These are phyloP conservation scores for Penicillium atrosanguineum DNA, from an alignment of 495 filamentous ascomycete genomes.

Conservation along the genomic window DNA sequence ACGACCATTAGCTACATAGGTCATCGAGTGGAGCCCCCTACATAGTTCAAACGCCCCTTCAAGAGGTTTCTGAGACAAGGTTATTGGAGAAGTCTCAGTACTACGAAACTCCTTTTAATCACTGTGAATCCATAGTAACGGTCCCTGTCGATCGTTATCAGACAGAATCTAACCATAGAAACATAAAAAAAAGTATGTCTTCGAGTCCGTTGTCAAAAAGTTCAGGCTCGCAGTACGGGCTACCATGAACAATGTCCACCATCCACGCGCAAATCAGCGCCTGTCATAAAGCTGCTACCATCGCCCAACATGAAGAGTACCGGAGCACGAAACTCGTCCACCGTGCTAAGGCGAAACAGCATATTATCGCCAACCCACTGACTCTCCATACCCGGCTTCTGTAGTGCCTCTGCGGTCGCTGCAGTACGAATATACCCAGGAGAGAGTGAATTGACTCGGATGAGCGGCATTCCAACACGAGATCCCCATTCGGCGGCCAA, in stretches of 20 bases:
- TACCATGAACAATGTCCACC: constrained; percentile 20
- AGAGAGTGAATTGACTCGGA: constrained; percentile 36
- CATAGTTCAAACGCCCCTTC: no score
- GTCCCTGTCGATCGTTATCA: no score
- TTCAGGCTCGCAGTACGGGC: no score
- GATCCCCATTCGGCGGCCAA: not conserved
- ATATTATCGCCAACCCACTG: constrained; percentile 62
- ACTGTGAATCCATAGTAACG: no score
- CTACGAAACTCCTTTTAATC: not conserved
- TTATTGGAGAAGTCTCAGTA: not conserved
- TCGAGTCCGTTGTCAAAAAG: no score
- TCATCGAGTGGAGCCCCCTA: no score
- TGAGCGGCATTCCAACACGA: not conserved
- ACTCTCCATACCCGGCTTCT: constrained; percentile 54
- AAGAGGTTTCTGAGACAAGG: no score
- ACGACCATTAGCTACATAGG: no score
- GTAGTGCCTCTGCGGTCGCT: constrained; percentile 11
- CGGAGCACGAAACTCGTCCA: constrained; percentile 72
- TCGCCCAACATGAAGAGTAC: constrained; percentile 75
- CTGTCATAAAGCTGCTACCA: constrained; percentile 71
- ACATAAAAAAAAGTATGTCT: no score
- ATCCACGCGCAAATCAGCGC: constrained; percentile 30
- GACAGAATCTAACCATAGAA: no score
- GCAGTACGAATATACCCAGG: constrained; percentile 38
- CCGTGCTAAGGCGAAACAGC: constrained; percentile 62